A percentile compares a stretch with the other conserved stretches of the same genome.
Conservation (phyloP, 2,329 filamentous ascomycete species). For the Bertia moriformis region DNA sequence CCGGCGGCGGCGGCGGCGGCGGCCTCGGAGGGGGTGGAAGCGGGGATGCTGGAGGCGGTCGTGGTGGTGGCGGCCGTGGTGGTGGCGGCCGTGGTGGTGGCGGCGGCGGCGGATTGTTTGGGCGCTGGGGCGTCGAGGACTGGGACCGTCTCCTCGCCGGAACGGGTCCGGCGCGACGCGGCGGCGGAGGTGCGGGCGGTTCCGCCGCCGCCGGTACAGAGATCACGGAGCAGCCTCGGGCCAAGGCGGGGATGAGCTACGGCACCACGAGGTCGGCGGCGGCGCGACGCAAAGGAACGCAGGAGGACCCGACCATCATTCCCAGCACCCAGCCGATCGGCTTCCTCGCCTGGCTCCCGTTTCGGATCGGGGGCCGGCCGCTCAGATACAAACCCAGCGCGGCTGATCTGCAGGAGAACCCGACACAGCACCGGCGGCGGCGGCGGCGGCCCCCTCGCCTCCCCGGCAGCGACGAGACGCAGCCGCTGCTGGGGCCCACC, state of each 20-base stretch:
- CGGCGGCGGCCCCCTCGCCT: conserved; percentile 21
- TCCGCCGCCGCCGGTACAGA: conserved; percentile 20
- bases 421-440: conserved; percentile 25
- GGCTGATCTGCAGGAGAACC: conserved; percentile 79
- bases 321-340: conserved; percentile 74
- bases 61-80: conserved; percentile 16
- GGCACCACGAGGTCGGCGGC: conserved; percentile 51
- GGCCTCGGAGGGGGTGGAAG: conserved; percentile 9
- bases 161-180: conserved; percentile 30
- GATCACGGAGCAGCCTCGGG: conserved; percentile 48
- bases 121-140: conserved; percentile 68
- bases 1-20: conserved; percentile 34
- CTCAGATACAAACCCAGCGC: conserved; percentile 81
- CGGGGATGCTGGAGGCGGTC: not conserved
- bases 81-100: conserved; percentile 10
- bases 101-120: conserved; percentile 47
- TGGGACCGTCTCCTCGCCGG: conserved; percentile 71
- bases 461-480: conserved; percentile 39
- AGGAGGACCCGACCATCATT: conserved; percentile 79
- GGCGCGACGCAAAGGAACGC: conserved; percentile 31
- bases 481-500: conserved; percentile 50
- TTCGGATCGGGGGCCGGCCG: conserved; percentile 68
- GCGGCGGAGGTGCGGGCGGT: conserved; percentile 14
- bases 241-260: conserved; percentile 80
- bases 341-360: conserved; percentile 71